phyloP scores from a whole-genome alignment of 257 asterid genomes.

The Lycium barbarum region DNA sequence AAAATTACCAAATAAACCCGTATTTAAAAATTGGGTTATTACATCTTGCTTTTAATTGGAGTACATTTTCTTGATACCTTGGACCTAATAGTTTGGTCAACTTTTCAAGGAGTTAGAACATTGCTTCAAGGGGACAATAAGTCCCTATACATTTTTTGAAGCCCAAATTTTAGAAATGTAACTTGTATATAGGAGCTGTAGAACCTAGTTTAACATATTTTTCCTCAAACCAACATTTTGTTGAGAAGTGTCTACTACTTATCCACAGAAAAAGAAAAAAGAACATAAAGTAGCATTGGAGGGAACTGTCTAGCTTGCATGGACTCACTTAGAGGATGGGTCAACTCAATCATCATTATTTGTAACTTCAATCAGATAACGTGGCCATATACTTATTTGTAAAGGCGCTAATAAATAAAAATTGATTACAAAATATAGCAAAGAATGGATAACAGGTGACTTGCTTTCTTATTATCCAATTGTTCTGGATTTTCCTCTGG shows the following conservation, averaged over 20 bases:
- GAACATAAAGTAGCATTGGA: not conserved
- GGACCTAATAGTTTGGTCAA: not conserved
- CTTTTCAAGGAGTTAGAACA: not conserved
- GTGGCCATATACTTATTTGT: not conserved
- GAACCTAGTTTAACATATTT: not conserved
- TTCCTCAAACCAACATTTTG: not conserved
- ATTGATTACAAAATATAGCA: not conserved
- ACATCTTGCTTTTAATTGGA: not conserved
- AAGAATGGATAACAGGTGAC: not conserved
- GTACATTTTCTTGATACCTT: not conserved
- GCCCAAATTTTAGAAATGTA: not conserved
- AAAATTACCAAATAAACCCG: too few species aligned
- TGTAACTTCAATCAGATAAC: not conserved
- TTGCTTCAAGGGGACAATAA: not conserved
- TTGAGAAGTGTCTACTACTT: not conserved
- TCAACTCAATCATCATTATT: not conserved
- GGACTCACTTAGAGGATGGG: not conserved
- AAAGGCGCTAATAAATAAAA: not conserved
- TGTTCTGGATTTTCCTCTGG: not conserved
- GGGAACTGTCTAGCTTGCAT: not conserved
- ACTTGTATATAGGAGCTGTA: not conserved
- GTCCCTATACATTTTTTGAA: not conserved
- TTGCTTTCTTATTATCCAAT: conserved; percentile 2
- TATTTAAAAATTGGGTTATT: too few species aligned
- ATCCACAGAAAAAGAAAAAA: not conserved